These are phyloP conservation scores for Diaporthe citrichinensis DNA, from an alignment of 2,329 filamentous ascomycete species.

Conservation along the genomic window DNA sequence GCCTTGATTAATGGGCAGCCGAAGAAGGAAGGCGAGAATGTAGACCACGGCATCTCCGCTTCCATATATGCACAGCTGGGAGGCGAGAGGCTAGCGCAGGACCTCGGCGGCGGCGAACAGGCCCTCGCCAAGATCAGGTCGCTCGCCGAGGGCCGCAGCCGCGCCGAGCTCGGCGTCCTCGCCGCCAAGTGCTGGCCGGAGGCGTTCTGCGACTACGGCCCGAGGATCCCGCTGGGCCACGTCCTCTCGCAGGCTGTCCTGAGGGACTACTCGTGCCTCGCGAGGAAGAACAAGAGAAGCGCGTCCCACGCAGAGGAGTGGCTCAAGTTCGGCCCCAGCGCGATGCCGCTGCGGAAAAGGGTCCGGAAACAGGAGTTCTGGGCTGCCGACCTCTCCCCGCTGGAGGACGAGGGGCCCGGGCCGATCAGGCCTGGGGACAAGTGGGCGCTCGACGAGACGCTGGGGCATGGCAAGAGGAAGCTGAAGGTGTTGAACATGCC, in stretches of 20 bases:
- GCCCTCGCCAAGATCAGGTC: conserved; percentile 23
- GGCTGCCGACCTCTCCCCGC: conserved; percentile 18
- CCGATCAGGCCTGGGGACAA: conserved; percentile 22
- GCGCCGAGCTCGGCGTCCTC: conserved; percentile 8
- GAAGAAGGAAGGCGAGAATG: background rate
- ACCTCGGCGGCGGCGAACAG: conserved; percentile 33
- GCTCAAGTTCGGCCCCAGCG: background rate
- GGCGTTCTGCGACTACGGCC: conserved; percentile 29
- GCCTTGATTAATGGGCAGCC: conserved; percentile 29
- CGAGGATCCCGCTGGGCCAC: conserved; percentile 14
- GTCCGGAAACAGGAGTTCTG: background rate
- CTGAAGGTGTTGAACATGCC: background rate
- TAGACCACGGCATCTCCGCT: background rate
- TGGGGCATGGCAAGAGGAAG: background rate
- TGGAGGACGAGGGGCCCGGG: background rate
- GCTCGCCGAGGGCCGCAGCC: background rate
- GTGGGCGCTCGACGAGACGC: conserved; percentile 23
- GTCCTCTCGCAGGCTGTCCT: conserved; percentile 24
- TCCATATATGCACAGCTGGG: conserved; percentile 10
- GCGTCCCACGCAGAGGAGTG: background rate
- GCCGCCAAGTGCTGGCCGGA: conserved; percentile 29
- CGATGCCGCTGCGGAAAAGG: conserved; percentile 11
- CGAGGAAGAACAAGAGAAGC: background rate
- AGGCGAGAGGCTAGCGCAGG: conserved; percentile 35
- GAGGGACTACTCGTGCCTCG: conserved; percentile 12